Base-by-base conservation (phyloP, 257 asterid genomes). In the Asclepias syriaca region DNA sequence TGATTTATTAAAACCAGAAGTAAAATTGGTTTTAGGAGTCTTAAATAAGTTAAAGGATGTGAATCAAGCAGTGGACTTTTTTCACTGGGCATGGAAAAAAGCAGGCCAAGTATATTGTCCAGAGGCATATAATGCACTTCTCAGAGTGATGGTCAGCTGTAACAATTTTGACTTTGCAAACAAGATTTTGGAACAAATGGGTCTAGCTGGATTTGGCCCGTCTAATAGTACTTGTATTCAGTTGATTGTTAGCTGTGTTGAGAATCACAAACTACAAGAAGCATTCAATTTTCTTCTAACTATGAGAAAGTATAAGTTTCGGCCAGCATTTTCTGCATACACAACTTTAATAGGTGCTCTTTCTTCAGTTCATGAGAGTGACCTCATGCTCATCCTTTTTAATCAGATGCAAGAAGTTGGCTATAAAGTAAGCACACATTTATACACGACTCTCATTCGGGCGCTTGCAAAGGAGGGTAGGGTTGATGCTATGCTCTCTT, bases 301-400 rank as follows among this genome's bases (percentile, higher is more conserved):
- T 24, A 85, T 90, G 96, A 85, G 96, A 68, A 87, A 87, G 57
- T 84, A 84, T 75, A 88, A 87, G 72, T 80, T 92, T 46, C 89
- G 89, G 13, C 98, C 98, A 0, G 94, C 96, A 15, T 92, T 88
- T 82, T 90, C 96, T 14, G 98, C 98, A 21, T 88, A 88, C 80
- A 92, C 98, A 29, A 88, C 89, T 69, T 82, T 92, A 61, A 87
- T 92, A 43, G 98, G 98, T 56, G 93, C 96, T 2, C 68, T 92
- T 40, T 79, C 98, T 19, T 63, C 61, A 39, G 80, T 78, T 0
- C 83, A 85, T 45, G 81, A 80, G 78, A 88, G 92, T n/a, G 85
- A 92, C 65, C 90, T 88, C 67, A 90, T 92, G 95, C 89, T 88
- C 69, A 66, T 83, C 46, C 96, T 92, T 74, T 87, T 92, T 74